phyloP scores from a whole-genome alignment of 306 rosid species.

The Gleditsia sinensis region DNA sequence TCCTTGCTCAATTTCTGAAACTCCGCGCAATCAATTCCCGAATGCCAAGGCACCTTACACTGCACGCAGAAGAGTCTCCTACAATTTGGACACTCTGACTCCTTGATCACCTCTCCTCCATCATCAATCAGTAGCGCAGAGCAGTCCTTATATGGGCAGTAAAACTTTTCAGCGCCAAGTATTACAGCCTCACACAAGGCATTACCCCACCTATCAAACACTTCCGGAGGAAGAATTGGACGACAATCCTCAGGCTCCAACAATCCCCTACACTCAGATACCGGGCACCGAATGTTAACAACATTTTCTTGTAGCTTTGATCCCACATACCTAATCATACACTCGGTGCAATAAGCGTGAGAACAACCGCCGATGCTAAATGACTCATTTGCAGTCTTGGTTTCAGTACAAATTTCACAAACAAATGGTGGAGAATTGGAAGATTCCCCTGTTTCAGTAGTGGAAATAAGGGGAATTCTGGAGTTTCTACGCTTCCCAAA shows the following conservation, averaged over 20 bases:
- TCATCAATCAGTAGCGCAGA: conserved; percentile 45
- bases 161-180: conserved; percentile 27
- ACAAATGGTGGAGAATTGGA: conserved; percentile 13
- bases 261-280: conserved; percentile 34
- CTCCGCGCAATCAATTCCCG: conserved; percentile 25
- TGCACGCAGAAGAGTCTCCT: conserved; percentile 42
- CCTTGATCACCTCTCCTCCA: not conserved
- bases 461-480: not conserved
- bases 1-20: conserved; percentile 44
- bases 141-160: conserved; percentile 51
- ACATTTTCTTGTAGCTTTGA: conserved; percentile 40
- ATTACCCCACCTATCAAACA: conserved; percentile 51
- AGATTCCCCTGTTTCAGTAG: conserved; percentile 26
- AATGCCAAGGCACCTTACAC: conserved; percentile 59
- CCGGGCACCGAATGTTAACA: conserved; percentile 40
- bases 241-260: conserved; percentile 39
- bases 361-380: conserved; percentile 33
- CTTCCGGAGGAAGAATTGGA: conserved; percentile 4
- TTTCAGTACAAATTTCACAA: conserved; percentile 48
- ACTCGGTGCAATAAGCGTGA: conserved; percentile 35
- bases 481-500: not conserved
- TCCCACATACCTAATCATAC: conserved; percentile 32
- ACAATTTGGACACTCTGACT: conserved; percentile 47
- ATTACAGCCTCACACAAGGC: conserved; percentile 45
- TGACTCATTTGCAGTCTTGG: conserved; percentile 17